Evolutionary conservation across 23 red algal species (phyloP).

Genomic region (Gracilaria gracilis): DNA sequence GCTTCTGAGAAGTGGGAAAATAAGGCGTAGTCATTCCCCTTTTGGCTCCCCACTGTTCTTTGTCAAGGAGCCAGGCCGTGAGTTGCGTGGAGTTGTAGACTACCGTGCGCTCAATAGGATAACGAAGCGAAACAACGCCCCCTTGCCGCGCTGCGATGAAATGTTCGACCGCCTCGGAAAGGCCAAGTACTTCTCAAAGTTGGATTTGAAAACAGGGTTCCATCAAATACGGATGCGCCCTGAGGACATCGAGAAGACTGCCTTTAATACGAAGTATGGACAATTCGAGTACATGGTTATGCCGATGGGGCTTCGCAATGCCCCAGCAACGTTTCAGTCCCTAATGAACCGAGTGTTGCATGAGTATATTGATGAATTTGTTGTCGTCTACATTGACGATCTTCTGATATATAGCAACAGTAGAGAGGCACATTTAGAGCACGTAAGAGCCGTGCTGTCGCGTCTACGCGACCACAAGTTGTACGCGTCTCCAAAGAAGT

Average conservation of each 20-base stretch:
- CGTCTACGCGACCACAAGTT: slow-evolving; percentile 16
- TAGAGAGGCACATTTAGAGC: slow-evolving; percentile 13
- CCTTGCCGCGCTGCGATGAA: slow-evolving; percentile 40
- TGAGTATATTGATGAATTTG: slow-evolving; percentile 24
- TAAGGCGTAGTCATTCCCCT: slow-evolving; percentile 21
- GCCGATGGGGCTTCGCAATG: slow-evolving; percentile 30
- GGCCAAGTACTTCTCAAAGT: slow-evolving; percentile 25
- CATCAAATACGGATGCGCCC: slow-evolving; percentile 54
- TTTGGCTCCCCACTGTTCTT: slow-evolving; percentile 35
- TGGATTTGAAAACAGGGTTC: slow-evolving; percentile 41
- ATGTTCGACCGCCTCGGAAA: slow-evolving; percentile 46
- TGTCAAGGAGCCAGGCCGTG: background rate
- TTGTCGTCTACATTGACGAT: slow-evolving; percentile 45
- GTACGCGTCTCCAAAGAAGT: slow-evolving; percentile 27
- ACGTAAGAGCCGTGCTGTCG: slow-evolving; percentile 2
- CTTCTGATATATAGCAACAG: slow-evolving; percentile 34
- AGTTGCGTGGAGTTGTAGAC: background rate
- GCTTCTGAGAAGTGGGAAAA: slow-evolving; percentile 24
- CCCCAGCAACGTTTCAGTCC: slow-evolving; percentile 29
- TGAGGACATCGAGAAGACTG: slow-evolving; percentile 12
- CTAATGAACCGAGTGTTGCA: slow-evolving; percentile 41
- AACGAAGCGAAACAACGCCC: slow-evolving; percentile 20
- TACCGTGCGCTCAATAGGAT: slow-evolving; percentile 25
- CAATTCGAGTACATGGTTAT: slow-evolving; percentile 33
- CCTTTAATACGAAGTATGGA: slow-evolving; percentile 46